These are phyloP conservation scores for cucumber (Cucumis sativus) DNA, from an alignment of 306 rosid species.

Conservation along the genomic window DNA sequence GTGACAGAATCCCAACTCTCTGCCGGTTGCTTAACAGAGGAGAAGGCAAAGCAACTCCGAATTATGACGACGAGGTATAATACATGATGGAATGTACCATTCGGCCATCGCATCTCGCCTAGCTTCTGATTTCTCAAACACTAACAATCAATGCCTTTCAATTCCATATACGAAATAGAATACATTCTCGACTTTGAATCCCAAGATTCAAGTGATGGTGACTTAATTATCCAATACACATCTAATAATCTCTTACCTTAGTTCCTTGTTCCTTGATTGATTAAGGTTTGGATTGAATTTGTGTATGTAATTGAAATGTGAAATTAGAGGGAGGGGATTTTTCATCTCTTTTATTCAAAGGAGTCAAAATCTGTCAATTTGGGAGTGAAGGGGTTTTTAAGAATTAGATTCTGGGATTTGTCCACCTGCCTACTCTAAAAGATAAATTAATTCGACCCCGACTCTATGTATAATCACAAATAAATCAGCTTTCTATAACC, in stretches of 20 bases:
- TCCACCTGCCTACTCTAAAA: too few species aligned
- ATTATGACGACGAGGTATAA: constrained; percentile 37
- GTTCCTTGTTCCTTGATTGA: not conserved
- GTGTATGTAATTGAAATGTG: too few species aligned
- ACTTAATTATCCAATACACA: not conserved
- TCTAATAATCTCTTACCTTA: not conserved
- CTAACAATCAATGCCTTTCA: not conserved
- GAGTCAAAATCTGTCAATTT: too few species aligned
- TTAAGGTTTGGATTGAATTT: too few species aligned
- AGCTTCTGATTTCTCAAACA: constrained; percentile 47
- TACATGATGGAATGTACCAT: constrained; percentile 77
- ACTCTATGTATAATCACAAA: too few species aligned
- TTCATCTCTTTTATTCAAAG: too few species aligned
- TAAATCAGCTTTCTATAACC: too few species aligned
- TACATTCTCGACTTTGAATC: not conserved
- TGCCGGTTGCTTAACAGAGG: constrained; percentile 63
- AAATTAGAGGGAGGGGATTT: too few species aligned
- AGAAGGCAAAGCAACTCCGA: constrained; percentile 79
- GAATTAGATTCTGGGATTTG: too few species aligned
- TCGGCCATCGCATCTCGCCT: constrained; percentile 81
- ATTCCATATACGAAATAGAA: not conserved
- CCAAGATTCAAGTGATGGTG: not conserved
- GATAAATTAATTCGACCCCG: too few species aligned
- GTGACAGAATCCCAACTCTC: constrained; percentile 21
- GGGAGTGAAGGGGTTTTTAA: too few species aligned